A percentile compares a stretch with the other conserved stretches of the same genome.
These are phyloP conservation scores for Sarocladium kiliense DNA, from an alignment of 2,329 filamentous ascomycete genomes.

Conservation along the genomic window DNA sequence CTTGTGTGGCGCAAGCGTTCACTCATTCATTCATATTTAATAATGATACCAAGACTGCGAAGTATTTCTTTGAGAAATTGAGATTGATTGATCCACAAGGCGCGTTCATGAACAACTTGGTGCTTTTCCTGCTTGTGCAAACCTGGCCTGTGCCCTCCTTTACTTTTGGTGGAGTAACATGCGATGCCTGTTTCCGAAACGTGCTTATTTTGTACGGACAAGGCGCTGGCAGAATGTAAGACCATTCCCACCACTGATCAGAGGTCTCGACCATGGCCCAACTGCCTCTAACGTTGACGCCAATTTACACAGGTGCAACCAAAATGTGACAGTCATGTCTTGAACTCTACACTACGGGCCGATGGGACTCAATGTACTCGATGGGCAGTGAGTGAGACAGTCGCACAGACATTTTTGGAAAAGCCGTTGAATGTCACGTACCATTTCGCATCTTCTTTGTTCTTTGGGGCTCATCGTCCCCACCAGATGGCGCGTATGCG, in stretches of 20 bases:
- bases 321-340: background rate
- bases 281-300: background rate
- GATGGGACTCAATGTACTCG: too few species aligned
- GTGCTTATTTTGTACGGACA: background rate
- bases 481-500: background rate
- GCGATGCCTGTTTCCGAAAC: background rate
- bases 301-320: background rate
- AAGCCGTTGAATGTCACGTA: too few species aligned
- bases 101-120: background rate
- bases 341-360: background rate
- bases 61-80: background rate
- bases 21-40: background rate
- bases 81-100: background rate
- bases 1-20: background rate
- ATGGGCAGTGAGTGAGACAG: background rate
- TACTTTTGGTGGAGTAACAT: background rate
- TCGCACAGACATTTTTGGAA: background rate
- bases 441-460: too few species aligned
- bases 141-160: too few species aligned
- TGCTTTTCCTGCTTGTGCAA: too few species aligned
- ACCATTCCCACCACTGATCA: too few species aligned
- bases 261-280: too few species aligned
- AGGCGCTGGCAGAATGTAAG: background rate
- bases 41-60: conserved; percentile 1
- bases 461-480: too few species aligned